Percentiles rank a stretch among this genome's conserved stretches.
Conservation (phyloP, 2,329 filamentous ascomycete species). For the Xylariaceae sp. region DNA sequence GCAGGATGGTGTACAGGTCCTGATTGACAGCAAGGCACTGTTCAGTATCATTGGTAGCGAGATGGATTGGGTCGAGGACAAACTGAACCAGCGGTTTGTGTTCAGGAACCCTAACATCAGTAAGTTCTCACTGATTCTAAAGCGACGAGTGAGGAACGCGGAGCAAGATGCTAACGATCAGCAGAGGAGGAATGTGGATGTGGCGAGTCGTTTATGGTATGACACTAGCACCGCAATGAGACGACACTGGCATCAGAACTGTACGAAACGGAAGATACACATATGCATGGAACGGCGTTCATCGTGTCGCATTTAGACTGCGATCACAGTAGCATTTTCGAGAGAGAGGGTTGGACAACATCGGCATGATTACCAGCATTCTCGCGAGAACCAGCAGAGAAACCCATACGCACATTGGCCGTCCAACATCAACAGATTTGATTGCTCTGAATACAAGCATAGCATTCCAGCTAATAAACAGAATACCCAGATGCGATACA, state of each 20-base stretch:
- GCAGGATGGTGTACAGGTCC: constrained; percentile 91
- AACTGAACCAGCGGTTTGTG: constrained; percentile 84
- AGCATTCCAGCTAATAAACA: no score
- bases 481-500: no score
- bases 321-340: no score
- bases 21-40: constrained; percentile 95
- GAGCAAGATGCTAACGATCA: constrained; percentile 28
- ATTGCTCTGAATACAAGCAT: no score
- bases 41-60: constrained; percentile 98
- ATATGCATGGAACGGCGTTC: constrained; percentile 27
- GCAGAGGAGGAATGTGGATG: constrained; percentile 93
- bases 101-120: constrained; percentile 98
- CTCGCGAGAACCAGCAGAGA: no score
- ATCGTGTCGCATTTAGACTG: constrained; percentile 8
- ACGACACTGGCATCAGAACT: not conserved
- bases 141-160: not conserved
- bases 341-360: no score
- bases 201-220: constrained; percentile 92
- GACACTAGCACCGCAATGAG: constrained; percentile 13
- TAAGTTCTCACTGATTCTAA: constrained; percentile 49
- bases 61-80: constrained; percentile 99
- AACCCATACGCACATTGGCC: no score
- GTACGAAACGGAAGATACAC: constrained; percentile 12
- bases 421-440: no score
- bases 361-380: no score